phyloP scores from a whole-genome alignment of 164 flowering plant genomes.

The Dillenia suffruticosa region DNA sequence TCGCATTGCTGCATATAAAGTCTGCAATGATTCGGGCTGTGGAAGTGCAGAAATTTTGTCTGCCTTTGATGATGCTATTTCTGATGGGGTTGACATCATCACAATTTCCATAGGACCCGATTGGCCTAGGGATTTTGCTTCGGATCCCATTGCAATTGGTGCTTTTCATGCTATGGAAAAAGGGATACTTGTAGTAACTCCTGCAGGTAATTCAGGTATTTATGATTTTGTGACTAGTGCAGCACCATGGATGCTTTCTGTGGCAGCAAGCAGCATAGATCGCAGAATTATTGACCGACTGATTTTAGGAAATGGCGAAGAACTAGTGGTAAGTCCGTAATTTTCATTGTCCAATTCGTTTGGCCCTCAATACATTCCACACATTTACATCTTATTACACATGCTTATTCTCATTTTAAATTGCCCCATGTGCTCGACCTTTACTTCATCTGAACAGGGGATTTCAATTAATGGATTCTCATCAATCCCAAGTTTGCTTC shows the following conservation, averaged over 20 bases:
- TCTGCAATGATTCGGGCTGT: conserved; percentile 6
- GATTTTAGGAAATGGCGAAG: conserved; percentile 21
- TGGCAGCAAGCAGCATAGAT: conserved; percentile 31
- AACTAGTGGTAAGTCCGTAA: conserved; percentile 10
- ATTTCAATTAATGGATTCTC: conserved; percentile 14
- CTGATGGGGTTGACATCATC: conserved; percentile 37
- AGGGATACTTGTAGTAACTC: conserved; percentile 15
- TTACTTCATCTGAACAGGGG: conserved; percentile 15
- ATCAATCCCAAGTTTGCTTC: conserved; percentile 2
- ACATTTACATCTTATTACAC: neutral
- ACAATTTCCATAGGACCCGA: conserved; percentile 13
- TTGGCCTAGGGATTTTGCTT: neutral
- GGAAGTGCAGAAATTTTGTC: conserved; percentile 8
- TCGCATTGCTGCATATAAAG: conserved; percentile 32
- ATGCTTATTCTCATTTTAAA: no score
- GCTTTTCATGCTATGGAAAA: conserved; percentile 33
- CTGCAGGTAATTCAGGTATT: conserved; percentile 28
- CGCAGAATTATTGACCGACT: conserved; percentile 18
- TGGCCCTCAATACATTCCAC: neutral
- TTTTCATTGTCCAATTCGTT: neutral
- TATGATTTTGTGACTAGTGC: neutral
- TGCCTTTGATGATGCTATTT: conserved; percentile 37
- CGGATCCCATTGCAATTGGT: conserved; percentile 18
- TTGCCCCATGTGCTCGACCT: no score
- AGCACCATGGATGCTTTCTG: conserved; percentile 31